phyloP scores from a whole-genome alignment of 768 basidiomycete genomes.

The Pulveroboletus sp. region DNA sequence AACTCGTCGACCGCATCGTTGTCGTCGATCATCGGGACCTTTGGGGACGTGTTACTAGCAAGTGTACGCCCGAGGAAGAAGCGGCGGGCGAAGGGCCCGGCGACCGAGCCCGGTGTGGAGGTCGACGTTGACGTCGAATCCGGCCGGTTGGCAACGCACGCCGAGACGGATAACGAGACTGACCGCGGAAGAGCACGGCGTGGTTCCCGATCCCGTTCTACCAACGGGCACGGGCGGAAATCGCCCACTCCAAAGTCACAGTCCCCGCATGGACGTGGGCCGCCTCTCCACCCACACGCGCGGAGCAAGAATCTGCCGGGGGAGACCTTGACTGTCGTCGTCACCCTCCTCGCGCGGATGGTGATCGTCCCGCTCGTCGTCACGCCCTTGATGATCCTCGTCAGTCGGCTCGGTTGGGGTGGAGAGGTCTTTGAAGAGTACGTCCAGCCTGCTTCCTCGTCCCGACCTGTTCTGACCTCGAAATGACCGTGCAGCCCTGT shows the following conservation, averaged over 20 bases:
- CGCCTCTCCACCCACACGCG: no score
- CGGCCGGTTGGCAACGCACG: conserved; percentile 1
- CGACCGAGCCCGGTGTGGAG: no score
- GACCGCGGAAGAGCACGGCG: no score
- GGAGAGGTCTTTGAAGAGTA: conserved; percentile 67
- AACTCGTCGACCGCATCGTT: conserved; percentile 16
- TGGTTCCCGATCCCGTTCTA: no score
- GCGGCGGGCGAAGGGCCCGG: no score
- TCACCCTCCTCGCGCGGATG: conserved; percentile 85
- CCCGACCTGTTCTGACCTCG: no score
- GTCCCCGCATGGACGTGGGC: no score
- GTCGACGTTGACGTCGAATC: conserved; percentile 14
- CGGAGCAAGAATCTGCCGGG: no score
- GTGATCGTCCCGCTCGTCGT: conserved; percentile 74
- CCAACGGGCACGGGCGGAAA: neutral
- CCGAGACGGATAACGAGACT: conserved; percentile 4
- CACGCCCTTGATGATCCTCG: conserved; percentile 68
- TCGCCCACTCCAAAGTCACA: neutral
- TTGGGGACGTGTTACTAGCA: conserved; percentile 15
- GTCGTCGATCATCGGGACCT: conserved; percentile 19
- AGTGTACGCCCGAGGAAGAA: conserved; percentile 6
- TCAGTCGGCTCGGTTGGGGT: conserved; percentile 45
- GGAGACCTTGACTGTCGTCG: conserved; percentile 78
- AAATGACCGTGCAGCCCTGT: conserved; percentile 57
- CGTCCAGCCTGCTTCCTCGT: conserved; percentile 39